phyloP scores from a whole-genome alignment of 2,329 filamentous ascomycete species.

The Onygenales sp. region DNA sequence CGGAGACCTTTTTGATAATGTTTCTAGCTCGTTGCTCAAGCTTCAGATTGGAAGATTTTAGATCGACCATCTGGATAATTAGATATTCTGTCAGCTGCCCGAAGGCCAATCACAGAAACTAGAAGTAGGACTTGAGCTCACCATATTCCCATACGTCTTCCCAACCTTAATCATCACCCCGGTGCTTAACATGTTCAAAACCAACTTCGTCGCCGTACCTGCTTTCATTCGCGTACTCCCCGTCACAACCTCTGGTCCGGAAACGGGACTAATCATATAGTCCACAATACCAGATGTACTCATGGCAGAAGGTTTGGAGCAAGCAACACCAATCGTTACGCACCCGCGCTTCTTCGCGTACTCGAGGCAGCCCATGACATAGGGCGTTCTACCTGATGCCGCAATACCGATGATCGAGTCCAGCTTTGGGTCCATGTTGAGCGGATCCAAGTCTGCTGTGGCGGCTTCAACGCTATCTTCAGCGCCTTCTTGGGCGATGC shows the following conservation, averaged over 20 bases:
- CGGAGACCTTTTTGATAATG: constrained; percentile 21
- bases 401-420: constrained; percentile 36
- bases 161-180: constrained; percentile 33
- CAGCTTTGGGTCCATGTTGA: constrained; percentile 19
- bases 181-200: constrained; percentile 37
- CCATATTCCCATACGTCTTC: constrained; percentile 36
- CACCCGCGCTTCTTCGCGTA: constrained; percentile 28
- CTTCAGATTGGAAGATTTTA: constrained; percentile 31
- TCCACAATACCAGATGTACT: constrained; percentile 18
- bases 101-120: background rate
- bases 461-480: constrained; percentile 29
- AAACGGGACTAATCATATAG: constrained; percentile 29
- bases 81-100: background rate
- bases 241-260: constrained; percentile 36
- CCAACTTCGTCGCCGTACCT: constrained; percentile 37
- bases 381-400: constrained; percentile 35
- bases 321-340: constrained; percentile 31
- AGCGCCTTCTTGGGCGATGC: constrained; percentile 33
- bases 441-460: constrained; percentile 20
- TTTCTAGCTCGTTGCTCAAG: constrained; percentile 26
- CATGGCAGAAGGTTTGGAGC: constrained; percentile 27
- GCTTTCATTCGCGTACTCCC: constrained; percentile 40
- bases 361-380: constrained; percentile 29
- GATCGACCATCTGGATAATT: constrained; percentile 26
- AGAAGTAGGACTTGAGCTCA: constrained; percentile 11